Evolutionary conservation across 495 filamentous ascomycete genomes (phyloP).

Genomic region (Hyphodiscus hymeniophilus): DNA sequence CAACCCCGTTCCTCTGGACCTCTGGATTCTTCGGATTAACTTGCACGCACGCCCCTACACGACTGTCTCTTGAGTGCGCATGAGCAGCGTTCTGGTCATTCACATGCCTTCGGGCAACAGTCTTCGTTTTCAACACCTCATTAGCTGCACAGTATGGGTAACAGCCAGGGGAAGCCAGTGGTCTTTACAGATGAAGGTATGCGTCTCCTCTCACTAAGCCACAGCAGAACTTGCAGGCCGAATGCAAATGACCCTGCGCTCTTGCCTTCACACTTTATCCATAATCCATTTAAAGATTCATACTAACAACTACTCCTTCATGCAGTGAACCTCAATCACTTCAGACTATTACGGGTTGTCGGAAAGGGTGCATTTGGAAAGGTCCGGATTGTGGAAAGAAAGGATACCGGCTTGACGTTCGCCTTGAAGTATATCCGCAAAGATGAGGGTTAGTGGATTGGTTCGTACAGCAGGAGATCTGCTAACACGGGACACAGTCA

Average conservation of each 20-base stretch:
- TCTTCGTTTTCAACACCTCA: not conserved
- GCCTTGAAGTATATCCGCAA: constrained; percentile 97
- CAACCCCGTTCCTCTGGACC: too few species aligned
- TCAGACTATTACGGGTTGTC: constrained; percentile 88
- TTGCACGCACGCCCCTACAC: too few species aligned
- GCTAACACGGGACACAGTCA: constrained; percentile 48
- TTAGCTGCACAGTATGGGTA: constrained; percentile 52
- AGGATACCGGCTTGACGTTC: constrained; percentile 80
- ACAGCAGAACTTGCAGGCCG: not conserved
- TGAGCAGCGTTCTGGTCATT: constrained; percentile 3
- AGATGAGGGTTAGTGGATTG: constrained; percentile 78
- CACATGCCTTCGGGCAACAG: constrained; percentile 14
- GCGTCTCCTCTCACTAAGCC: constrained; percentile 23
- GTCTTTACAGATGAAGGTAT: constrained; percentile 87
- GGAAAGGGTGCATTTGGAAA: constrained; percentile 98
- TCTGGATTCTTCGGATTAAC: too few species aligned
- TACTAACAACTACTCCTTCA: constrained; percentile 1
- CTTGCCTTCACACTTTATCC: not conserved
- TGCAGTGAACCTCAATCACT: constrained; percentile 93
- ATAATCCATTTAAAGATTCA: not conserved
- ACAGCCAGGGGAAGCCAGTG: constrained; percentile 87
- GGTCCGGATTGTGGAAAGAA: constrained; percentile 95
- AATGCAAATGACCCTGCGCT: not conserved
- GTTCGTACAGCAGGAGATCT: not conserved
- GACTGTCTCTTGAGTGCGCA: not conserved